Percentiles rank a stretch among this genome's conserved stretches.
Conservation (phyloP, 306 rosid species). For the Cicer yamashitae region DNA sequence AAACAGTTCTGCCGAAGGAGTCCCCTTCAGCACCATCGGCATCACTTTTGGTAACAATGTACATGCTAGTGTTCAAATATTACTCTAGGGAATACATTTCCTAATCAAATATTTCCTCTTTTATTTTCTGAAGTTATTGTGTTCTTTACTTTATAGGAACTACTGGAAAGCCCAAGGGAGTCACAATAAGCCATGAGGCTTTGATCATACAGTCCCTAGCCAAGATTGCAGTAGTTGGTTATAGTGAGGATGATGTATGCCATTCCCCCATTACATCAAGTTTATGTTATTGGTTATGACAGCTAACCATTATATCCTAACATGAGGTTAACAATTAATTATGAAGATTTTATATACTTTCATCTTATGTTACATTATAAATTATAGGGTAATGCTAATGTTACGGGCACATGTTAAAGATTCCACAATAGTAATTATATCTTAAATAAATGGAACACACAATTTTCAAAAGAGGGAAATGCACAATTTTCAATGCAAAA, state of each 20-base stretch:
- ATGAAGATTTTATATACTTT: neutral
- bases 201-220: conserved; percentile 78
- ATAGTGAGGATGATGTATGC: conserved; percentile 84
- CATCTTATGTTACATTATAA: conserved; percentile 6
- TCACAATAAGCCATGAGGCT: conserved; percentile 75
- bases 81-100: neutral
- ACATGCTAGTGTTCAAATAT: conserved; percentile 1
- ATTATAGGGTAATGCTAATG: too few relatives aligned
- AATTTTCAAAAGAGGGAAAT: too few relatives aligned
- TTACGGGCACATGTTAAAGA: too few relatives aligned
- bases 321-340: conserved; percentile 19
- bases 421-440: too few relatives aligned
- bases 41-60: neutral
- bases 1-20: too few relatives aligned
- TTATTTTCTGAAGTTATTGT: conserved; percentile 16
- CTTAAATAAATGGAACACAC: too few relatives aligned
- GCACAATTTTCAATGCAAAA: too few relatives aligned
- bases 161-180: conserved; percentile 93
- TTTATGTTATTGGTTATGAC: conserved; percentile 19
- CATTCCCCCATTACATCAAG: conserved; percentile 31
- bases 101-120: neutral
- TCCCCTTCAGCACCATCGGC: neutral
- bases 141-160: conserved; percentile 65
- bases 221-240: conserved; percentile 81
- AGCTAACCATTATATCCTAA: conserved; percentile 32